Evolutionary conservation across 768 basidiomycete species (phyloP), one percentile per base, ranked within the genome.

Genomic region (Leucocoprinus leucothites): DNA sequence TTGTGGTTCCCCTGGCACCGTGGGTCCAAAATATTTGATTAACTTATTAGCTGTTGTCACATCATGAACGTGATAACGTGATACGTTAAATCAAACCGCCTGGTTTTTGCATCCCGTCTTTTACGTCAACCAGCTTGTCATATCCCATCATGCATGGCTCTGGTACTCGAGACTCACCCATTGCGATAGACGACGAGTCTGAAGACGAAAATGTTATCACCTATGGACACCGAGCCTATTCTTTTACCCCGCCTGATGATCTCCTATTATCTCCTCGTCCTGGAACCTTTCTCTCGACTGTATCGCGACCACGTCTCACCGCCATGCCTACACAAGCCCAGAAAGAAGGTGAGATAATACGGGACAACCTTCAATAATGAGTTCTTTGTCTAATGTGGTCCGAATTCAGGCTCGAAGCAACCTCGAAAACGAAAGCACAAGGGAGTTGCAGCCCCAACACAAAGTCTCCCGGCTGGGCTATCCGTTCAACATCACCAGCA

Each of bases 131-230:
- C 49, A 43, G 22, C n/a, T 41, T 34, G 14, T 22, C 34, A 36
- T 50, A 41, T 26, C 48, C 46, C 41, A 48, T 48, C 57, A 62
- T 59, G 50, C 61, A 65, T 35, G 70, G 69, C 51, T 57, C 67
- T 19, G 74, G 74, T 40, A 71, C 74, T 0, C 58, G 58, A 45
- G 60, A 45, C 18, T 76, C 71, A 25, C 75, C 75, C 31, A 74
- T 74, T 18, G 58, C 65, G 35, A 64, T 75, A 31, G 71, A 74
- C 48, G 73, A 76, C 46, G 73, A 75, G 57, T 75, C 74, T 25
- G 75, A 76, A 59, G 71, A 73, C 25, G 75, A 76, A 44, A 38
- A 38, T 38, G 71, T 71, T 3, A 18, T 70, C 1, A 58, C 69
- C 18, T 68, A 69, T 48, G 55, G 62, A 34, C 34, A 38, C 42